A percentile compares a stretch with the other conserved stretches of the same genome.
These are phyloP conservation scores for Begonia loranthoides DNA, from an alignment of 306 rosid species.

Conservation along the genomic window DNA sequence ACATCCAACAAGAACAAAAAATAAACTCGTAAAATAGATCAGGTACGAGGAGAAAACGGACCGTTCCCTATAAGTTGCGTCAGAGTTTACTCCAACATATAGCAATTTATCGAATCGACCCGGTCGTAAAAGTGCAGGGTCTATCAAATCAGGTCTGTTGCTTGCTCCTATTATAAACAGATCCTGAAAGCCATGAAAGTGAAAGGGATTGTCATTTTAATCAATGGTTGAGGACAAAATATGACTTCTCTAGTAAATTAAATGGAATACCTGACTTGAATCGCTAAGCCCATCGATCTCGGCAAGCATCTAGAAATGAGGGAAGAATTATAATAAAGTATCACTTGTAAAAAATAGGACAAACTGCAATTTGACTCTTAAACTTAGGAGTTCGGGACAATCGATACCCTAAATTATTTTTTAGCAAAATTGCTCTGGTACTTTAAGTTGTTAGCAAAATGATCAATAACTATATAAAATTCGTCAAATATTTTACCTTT, in stretches of 20 bases:
- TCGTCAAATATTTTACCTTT: too few relatives aligned
- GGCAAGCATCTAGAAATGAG: constrained; percentile 74
- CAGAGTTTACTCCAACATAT: constrained; percentile 84
- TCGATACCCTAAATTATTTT: too few relatives aligned
- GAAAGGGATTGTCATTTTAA: not conserved
- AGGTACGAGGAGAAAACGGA: constrained; percentile 12
- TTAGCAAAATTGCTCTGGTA: too few relatives aligned
- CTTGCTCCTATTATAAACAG: constrained; percentile 95
- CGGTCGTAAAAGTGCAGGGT: constrained; percentile 88
- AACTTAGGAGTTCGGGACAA: too few relatives aligned
- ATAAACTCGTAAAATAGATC: not conserved
- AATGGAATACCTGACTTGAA: constrained; percentile 59
- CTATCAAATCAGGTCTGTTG: constrained; percentile 95
- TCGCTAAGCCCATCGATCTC: constrained; percentile 90
- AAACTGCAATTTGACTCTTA: too few relatives aligned
- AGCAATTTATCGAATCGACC: constrained; percentile 91
- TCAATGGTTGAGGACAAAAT: not conserved
- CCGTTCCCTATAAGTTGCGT: constrained; percentile 80
- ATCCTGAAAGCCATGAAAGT: constrained; percentile 37
- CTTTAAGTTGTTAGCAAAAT: too few relatives aligned
- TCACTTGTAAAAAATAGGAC: not conserved
- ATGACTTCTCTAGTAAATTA: not conserved
- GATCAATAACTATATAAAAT: too few relatives aligned
- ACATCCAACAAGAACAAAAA: not conserved
- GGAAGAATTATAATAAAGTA: constrained; percentile 6